A percentile compares a stretch with the other conserved stretches of the same genome.
These are phyloP conservation scores for Mimosa bimucronata DNA, from an alignment of 306 rosid species.

Conservation along the genomic window DNA sequence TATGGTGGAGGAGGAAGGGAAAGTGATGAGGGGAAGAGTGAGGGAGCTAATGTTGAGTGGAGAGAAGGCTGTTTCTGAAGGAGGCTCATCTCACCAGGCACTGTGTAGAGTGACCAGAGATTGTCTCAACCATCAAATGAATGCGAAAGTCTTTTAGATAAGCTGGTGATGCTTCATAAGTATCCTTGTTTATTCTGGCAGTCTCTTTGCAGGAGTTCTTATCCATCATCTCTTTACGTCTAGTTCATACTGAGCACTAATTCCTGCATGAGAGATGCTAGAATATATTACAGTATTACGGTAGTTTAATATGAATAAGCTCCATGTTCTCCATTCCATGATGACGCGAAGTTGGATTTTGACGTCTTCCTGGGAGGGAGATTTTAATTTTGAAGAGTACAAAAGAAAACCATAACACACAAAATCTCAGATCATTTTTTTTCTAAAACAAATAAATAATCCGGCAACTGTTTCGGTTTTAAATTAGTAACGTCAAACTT, in stretches of 20 bases:
- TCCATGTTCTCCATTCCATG: neutral
- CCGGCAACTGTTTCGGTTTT: no score
- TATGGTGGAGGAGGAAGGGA: constrained; percentile 48
- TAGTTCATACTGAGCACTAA: neutral
- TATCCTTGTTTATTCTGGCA: no score
- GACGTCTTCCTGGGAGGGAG: neutral
- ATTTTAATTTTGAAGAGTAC: neutral
- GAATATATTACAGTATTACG: neutral
- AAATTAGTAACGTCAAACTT: no score
- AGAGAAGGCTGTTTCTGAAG: constrained; percentile 39
- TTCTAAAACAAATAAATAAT: no score
- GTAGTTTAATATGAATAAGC: neutral
- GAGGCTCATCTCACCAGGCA: constrained; percentile 47
- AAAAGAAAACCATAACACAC: no score
- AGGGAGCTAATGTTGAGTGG: constrained; percentile 37
- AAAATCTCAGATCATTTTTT: neutral
- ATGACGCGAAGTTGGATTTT: neutral
- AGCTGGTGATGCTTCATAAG: constrained; percentile 7
- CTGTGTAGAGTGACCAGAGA: constrained; percentile 29
- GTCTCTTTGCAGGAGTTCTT: neutral
- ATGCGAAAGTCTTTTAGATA: neutral
- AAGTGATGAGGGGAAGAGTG: constrained; percentile 4
- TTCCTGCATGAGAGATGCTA: neutral
- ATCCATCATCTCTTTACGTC: neutral
- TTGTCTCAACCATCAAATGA: constrained; percentile 3